Evolutionary conservation across 352 stramenopile genomes (phyloP).

Genomic region (Globisporangium perplexum): DNA sequence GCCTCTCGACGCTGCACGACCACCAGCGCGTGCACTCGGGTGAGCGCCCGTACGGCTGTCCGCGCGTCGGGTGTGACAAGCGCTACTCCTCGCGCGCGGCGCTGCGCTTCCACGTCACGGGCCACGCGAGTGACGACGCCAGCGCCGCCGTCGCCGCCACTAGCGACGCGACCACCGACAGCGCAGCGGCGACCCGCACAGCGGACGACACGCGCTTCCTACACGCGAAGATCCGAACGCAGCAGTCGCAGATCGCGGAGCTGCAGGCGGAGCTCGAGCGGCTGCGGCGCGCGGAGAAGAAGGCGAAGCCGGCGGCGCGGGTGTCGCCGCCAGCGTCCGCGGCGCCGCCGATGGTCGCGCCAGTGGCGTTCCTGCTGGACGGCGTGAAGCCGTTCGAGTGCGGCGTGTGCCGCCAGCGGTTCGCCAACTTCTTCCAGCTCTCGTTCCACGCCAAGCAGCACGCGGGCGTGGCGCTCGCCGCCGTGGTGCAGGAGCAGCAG

Average conservation of each 20-base stretch:
- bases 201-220: conserved; percentile 5
- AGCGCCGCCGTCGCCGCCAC: too few species aligned
- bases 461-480: conserved; percentile 16
- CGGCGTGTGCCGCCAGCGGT: conserved; percentile 43
- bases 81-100: conserved; percentile 50
- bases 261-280: conserved; percentile 31
- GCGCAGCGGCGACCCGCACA: not conserved
- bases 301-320: not conserved
- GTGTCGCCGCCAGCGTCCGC: not conserved
- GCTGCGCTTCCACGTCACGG: conserved; percentile 48
- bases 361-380: conserved; percentile 49
- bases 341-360: conserved; percentile 27
- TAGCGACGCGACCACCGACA: too few species aligned
- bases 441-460: conserved; percentile 67
- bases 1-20: conserved; percentile 50
- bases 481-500: conserved; percentile 31
- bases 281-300: conserved; percentile 15
- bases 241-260: conserved; percentile 40
- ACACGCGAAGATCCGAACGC: conserved; percentile 31
- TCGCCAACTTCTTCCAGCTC: conserved; percentile 70
- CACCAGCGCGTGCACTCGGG: conserved; percentile 67
- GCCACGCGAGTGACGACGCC: conserved; percentile 15
- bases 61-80: conserved; percentile 16
- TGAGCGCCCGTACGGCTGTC: conserved; percentile 63
- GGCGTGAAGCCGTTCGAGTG: conserved; percentile 64